phyloP scores from a whole-genome alignment of 2,329 filamentous ascomycete species.

The Trichoderma sp. region DNA sequence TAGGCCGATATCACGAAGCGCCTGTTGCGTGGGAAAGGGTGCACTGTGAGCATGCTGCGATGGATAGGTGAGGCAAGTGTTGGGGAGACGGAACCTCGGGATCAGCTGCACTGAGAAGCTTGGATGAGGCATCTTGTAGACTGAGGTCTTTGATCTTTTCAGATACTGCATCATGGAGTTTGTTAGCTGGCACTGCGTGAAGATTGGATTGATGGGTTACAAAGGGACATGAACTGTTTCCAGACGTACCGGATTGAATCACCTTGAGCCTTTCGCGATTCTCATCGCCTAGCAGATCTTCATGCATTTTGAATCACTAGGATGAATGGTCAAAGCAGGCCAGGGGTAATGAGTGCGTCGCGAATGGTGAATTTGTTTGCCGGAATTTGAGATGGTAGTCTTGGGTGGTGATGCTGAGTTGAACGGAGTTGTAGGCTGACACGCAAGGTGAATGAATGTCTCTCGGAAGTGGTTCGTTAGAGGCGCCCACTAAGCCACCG shows the following conservation, averaged over 20 bases:
- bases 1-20: slow-evolving; percentile 6
- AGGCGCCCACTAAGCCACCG: too few relatives aligned
- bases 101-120: background rate
- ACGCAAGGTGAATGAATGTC: too few relatives aligned
- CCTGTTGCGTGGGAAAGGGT: slow-evolving; percentile 1
- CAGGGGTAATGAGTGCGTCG: background rate
- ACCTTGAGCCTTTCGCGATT: slow-evolving; percentile 15
- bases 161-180: background rate
- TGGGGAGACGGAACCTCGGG: background rate
- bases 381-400: too few relatives aligned
- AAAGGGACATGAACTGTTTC: background rate
- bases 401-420: too few relatives aligned
- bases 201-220: too few relatives aligned
- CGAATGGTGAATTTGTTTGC: background rate
- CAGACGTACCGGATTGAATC: slow-evolving; percentile 4
- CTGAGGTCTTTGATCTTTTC: background rate
- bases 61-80: background rate
- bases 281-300: slow-evolving; percentile 3
- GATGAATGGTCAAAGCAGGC: background rate
- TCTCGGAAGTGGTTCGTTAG: too few relatives aligned
- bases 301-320: slow-evolving; percentile 4
- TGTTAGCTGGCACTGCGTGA: background rate
- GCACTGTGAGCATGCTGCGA: background rate
- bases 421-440: too few relatives aligned
- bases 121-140: background rate